Conservation (phyloP, 129 eudicot species). For the Flaveria bidentis region DNA sequence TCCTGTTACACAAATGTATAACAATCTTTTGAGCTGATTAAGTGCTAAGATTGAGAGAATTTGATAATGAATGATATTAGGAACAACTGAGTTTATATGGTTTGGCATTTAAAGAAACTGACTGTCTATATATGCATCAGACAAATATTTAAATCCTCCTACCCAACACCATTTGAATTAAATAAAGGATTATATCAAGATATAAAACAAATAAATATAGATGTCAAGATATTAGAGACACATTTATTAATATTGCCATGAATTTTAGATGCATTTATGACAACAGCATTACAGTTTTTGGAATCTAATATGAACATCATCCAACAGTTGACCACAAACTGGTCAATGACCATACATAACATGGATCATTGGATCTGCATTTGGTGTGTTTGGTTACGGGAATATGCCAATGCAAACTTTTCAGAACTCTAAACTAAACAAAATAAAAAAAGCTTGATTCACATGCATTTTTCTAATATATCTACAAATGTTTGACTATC, state of each 20-base stretch:
- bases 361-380: conserved; percentile 2
- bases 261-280: conserved; percentile 12
- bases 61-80: conserved; percentile 27
- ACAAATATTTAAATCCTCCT: conserved; percentile 15
- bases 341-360: neutral
- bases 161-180: conserved; percentile 15
- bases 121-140: conserved; percentile 2
- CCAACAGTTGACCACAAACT: conserved; percentile 30
- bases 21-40: neutral
- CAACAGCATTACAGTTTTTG: conserved; percentile 25
- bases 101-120: conserved; percentile 20
- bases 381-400: conserved; percentile 18
- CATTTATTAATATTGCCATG: neutral
- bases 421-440: neutral
- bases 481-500: conserved; percentile 16
- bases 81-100: conserved; percentile 20
- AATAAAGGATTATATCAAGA: conserved; percentile 13
- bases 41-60: conserved; percentile 17
- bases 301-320: conserved; percentile 23
- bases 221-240: conserved; percentile 18
- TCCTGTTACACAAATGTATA: neutral
- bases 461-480: conserved; percentile 16
- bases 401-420: neutral
- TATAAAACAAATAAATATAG: conserved; percentile 13
- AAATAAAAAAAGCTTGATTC: conserved; percentile 7